phyloP scores from a whole-genome alignment of 1,139 yeast species.

The Pneumocystis canis region DNA sequence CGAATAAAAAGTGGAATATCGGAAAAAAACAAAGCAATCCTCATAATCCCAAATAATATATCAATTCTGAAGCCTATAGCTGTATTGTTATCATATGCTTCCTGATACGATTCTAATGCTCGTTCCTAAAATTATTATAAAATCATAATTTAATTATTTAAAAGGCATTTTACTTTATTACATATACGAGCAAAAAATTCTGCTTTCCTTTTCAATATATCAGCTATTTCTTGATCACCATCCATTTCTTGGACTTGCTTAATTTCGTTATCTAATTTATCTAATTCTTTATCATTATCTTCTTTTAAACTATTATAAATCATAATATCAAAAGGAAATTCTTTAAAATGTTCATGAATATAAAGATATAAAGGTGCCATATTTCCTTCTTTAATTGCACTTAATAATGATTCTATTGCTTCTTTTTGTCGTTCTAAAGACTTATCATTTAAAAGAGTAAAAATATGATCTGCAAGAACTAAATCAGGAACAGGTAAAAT shows the following conservation, averaged over 20 bases:
- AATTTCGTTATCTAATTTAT: conserved; percentile 45
- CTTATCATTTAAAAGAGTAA: conserved; percentile 37
- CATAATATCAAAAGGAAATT: conserved; percentile 41
- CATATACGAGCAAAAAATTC: conserved; percentile 79
- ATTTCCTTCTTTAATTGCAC: conserved; percentile 42
- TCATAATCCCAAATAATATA: conserved; percentile 58
- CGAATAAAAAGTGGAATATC: conserved; percentile 59
- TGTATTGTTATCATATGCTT: conserved; percentile 67
- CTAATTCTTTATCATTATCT: conserved; percentile 42
- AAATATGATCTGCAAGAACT: conserved; percentile 62
- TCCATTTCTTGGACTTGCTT: conserved; percentile 70
- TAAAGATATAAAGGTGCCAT: conserved; percentile 79
- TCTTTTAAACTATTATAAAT: conserved; percentile 38
- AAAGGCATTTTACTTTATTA: conserved; percentile 28
- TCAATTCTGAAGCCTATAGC: conserved; percentile 87
- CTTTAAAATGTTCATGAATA: conserved; percentile 36
- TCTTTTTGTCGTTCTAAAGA: conserved; percentile 28
- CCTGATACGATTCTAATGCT: conserved; percentile 57
- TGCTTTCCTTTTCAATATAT: conserved; percentile 66
- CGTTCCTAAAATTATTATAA: conserved; percentile 29
- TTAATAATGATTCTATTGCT: conserved; percentile 35
- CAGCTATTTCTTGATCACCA: conserved; percentile 72
- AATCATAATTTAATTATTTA: not conserved
- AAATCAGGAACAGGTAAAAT: conserved; percentile 44
- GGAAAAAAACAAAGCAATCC: conserved; percentile 76